Base-by-base conservation (phyloP, 257 asterid genomes). In the Echites panduratus region DNA sequence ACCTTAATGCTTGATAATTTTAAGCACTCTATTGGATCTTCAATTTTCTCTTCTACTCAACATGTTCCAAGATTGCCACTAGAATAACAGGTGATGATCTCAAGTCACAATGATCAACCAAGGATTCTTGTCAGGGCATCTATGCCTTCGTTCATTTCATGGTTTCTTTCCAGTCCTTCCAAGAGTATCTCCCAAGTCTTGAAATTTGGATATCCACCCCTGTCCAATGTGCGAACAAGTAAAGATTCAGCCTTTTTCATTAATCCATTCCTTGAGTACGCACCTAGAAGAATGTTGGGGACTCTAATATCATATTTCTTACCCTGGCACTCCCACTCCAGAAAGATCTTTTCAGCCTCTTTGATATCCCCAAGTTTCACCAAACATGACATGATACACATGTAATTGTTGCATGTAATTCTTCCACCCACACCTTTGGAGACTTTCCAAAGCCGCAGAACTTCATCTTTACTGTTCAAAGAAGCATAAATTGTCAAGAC, bases 121-220 rank as follows among this genome's bases (percentile, higher is more conserved):
- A 79, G 56, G 29, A 72, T 72, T 63, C 53, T 74, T 59, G 43
- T 68, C 78, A 82, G 24, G 58, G 80, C 76, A 82, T 79, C 70
- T 2, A 59, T 43, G 68, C 76, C 82, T 66, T 73, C 76, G 67
- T 79, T 83, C 77, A 76, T 73, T 43, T 75, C 70, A 48, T 65
- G 70, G 68, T 53, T 73, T 63, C 73, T 74, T 63, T 68, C 56
- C 84, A 83, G 77, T 16, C 84, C 84, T 53, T 82, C 86, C 80
- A 77, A 66, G 57, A 82, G 66, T 77, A 82, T 82, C 75, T 82
- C 86, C 84, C 84, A 82, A 22, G 82, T 82, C 69, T 77, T 82
- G 73, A 75, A 79, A 82, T 82, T 82, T 71, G 86, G 86, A 63
- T 29, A 19, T 20, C 84, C 86, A n/a, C 84, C 84, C 49, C 66